A percentile compares a stretch with the other conserved stretches of the same genome.
Conservation (phyloP, 2,329 filamentous ascomycete species). For the Curvularia lunata region DNA sequence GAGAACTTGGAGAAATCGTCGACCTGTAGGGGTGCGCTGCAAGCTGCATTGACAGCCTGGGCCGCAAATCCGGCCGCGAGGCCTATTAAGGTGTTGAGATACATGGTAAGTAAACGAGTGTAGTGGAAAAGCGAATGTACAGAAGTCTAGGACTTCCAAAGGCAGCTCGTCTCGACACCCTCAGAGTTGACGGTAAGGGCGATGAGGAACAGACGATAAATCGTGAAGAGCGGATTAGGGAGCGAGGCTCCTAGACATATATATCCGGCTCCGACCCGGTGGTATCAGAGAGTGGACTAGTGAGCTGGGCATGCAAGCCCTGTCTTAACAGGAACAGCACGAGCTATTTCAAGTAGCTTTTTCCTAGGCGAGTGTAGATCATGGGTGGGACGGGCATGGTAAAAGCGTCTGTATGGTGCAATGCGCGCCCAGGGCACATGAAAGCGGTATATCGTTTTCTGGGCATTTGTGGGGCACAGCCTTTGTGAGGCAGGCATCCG, state of each 20-base stretch:
- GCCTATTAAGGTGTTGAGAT: constrained; percentile 39
- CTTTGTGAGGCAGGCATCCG: constrained; percentile 7
- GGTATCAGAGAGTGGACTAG: constrained; percentile 32
- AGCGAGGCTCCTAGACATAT: constrained; percentile 31
- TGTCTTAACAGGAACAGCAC: constrained; percentile 17
- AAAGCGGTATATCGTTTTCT: constrained; percentile 19
- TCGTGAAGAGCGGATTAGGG: constrained; percentile 20
- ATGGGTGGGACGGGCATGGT: constrained; percentile 13
- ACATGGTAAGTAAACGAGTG: constrained; percentile 44
- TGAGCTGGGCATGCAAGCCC: constrained; percentile 34
- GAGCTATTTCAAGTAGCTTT: constrained; percentile 29
- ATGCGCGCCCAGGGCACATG: constrained; percentile 24
- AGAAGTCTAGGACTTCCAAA: constrained; percentile 44
- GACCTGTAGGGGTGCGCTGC: constrained; percentile 45
- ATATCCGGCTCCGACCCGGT: constrained; percentile 22
- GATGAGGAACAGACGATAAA: constrained; percentile 27
- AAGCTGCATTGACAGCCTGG: constrained; percentile 41
- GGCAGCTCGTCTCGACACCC: constrained; percentile 24
- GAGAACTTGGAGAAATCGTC: constrained; percentile 50
- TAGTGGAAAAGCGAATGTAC: constrained; percentile 48
- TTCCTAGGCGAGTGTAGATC: constrained; percentile 30
- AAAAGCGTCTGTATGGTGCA: not conserved
- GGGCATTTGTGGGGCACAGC: constrained; percentile 26
- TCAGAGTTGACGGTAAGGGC: constrained; percentile 21
- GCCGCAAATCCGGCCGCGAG: constrained; percentile 40